These are phyloP conservation scores for Calonectria crousiana DNA, from an alignment of 2,329 filamentous ascomycete genomes.

Conservation along the genomic window DNA sequence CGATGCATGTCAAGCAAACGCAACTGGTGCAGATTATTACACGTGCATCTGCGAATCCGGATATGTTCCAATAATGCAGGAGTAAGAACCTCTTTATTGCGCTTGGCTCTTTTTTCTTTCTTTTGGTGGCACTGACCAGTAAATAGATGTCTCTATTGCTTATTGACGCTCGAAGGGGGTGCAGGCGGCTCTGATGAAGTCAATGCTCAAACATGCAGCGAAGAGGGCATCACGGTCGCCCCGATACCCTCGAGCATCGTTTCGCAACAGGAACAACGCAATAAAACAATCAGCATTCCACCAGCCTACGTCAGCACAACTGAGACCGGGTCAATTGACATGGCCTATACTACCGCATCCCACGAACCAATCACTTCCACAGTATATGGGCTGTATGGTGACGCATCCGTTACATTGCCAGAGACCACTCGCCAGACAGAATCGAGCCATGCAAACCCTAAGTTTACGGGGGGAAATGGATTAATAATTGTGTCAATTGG, in stretches of 20 bases:
- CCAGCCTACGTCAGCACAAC: not conserved
- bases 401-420: not conserved
- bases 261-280: not conserved
- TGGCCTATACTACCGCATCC: not conserved
- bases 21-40: conserved; percentile 17
- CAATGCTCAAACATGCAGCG: not conserved
- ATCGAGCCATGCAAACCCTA: not conserved
- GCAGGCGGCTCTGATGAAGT: not conserved
- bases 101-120: not conserved
- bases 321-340: not conserved
- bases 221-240: not conserved
- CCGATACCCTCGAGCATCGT: not conserved
- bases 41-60: conserved; percentile 31
- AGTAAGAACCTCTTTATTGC: conserved; percentile 6
- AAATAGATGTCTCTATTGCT: not conserved
- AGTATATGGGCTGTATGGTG: not conserved
- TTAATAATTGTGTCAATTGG: not conserved
- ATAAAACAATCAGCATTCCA: conserved; percentile 29
- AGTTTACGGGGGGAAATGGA: not conserved
- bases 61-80: conserved; percentile 25
- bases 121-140: not conserved
- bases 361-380: not conserved
- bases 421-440: not conserved
- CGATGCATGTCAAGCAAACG: conserved; percentile 23
- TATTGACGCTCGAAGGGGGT: not conserved